phyloP scores from a whole-genome alignment of 345 rosid genomes.

The Kernera saxatilis region DNA sequence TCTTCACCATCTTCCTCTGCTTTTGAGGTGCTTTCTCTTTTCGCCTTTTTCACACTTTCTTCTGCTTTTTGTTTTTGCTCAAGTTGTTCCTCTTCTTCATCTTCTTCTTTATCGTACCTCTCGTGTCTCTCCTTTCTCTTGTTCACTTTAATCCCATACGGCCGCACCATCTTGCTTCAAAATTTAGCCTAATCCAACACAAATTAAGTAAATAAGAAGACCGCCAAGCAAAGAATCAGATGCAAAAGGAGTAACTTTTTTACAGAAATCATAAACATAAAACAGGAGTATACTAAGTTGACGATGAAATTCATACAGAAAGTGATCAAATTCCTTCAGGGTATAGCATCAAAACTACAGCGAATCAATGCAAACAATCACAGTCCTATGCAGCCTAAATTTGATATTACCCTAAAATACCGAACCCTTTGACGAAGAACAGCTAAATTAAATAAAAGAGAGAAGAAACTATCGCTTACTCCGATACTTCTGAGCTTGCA shows the following conservation, averaged over 20 bases:
- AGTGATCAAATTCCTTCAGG: not conserved
- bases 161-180: slow-evolving; percentile 53
- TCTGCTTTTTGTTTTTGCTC: slow-evolving; percentile 22
- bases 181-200: not conserved
- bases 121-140: slow-evolving; percentile 60
- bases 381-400: not conserved
- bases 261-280: not conserved
- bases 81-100: slow-evolving; percentile 35
- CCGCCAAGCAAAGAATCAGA: not conserved
- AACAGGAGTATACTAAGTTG: not conserved
- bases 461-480: slow-evolving; percentile 2
- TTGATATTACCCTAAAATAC: not conserved
- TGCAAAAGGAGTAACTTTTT: slow-evolving; percentile 1
- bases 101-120: slow-evolving; percentile 48
- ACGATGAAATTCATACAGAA: not conserved
- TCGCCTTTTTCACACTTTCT: slow-evolving; percentile 27
- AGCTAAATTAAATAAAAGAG: not conserved
- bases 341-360: not conserved
- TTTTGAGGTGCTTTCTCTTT: slow-evolving; percentile 7
- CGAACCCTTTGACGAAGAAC: not conserved
- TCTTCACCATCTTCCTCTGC: slow-evolving; percentile 23
- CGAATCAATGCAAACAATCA: not conserved
- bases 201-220: not conserved
- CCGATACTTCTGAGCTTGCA: not conserved
- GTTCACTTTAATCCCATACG: slow-evolving; percentile 51